phyloP scores from a whole-genome alignment of 2,329 filamentous ascomycete genomes.

The Aspergillus sp. region DNA sequence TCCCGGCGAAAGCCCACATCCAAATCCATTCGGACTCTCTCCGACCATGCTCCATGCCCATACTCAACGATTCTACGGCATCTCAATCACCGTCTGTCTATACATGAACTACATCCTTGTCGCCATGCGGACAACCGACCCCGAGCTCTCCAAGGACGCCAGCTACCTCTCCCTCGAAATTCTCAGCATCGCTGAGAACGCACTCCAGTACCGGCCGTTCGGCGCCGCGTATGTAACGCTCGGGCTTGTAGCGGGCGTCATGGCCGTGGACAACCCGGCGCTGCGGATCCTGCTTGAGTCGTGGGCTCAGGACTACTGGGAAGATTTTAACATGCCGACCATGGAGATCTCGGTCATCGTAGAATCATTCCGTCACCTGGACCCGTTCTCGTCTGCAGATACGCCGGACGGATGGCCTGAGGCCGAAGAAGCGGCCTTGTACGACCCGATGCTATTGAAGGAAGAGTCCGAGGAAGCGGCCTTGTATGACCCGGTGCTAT shows the following conservation, averaged over 20 bases:
- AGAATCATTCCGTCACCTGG: background rate
- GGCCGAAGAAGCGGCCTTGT: background rate
- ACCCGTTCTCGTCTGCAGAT: background rate
- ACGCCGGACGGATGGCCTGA: background rate
- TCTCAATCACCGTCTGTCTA: slow-evolving; percentile 31
- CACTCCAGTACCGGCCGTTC: slow-evolving; percentile 30
- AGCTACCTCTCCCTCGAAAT: slow-evolving; percentile 25
- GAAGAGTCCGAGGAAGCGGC: background rate
- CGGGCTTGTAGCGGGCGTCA: slow-evolving; percentile 27
- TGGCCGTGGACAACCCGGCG: slow-evolving; percentile 19
- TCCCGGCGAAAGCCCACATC: background rate
- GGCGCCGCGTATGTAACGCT: slow-evolving; percentile 32
- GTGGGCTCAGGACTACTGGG: slow-evolving; percentile 24
- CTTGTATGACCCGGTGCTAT: background rate
- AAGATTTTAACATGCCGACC: slow-evolving; percentile 22
- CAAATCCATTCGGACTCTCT: background rate
- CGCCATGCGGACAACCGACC: slow-evolving; percentile 27
- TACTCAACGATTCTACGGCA: slow-evolving; percentile 33
- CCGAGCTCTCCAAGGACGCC: slow-evolving; percentile 18
- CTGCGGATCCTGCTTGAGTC: slow-evolving; percentile 18
- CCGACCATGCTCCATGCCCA: slow-evolving; percentile 26
- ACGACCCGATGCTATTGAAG: background rate
- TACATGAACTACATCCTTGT: slow-evolving; percentile 35
- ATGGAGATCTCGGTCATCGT: background rate
- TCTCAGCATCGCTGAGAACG: slow-evolving; percentile 26